Percentiles rank a stretch among this genome's conserved stretches.
Evolutionary conservation across 2,329 filamentous ascomycete genomes (phyloP).

Genomic region (Didymella keratinophila): DNA sequence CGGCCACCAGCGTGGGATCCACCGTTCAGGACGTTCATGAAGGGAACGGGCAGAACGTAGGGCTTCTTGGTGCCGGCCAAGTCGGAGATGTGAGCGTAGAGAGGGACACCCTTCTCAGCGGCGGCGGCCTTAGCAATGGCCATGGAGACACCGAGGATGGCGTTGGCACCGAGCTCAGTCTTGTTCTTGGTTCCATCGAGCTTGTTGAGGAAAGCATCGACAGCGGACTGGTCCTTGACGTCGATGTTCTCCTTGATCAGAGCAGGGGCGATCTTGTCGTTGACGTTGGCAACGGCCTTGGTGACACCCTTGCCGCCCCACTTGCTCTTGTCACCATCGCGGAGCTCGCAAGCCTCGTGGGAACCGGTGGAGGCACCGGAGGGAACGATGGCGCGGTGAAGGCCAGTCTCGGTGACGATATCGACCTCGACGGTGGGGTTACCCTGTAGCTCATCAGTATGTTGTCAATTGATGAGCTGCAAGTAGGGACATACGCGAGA

Average conservation of each 20-base stretch:
- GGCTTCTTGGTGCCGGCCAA: conserved; percentile 62
- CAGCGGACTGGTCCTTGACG: conserved; percentile 62
- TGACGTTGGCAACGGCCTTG: conserved; percentile 64
- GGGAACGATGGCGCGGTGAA: conserved; percentile 96
- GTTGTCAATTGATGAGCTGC: neutral
- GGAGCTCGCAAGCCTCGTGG: conserved; percentile 62
- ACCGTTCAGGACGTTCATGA: conserved; percentile 65
- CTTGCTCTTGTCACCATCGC: conserved; percentile 61
- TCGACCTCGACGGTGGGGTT: conserved; percentile 99
- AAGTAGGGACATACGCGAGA: conserved; percentile 66
- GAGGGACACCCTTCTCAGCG: conserved; percentile 62
- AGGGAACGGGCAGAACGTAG: conserved; percentile 65
- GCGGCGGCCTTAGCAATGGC: conserved; percentile 66
- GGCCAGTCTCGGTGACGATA: conserved; percentile 92
- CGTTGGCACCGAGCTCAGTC: conserved; percentile 66
- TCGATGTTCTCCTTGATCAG: conserved; percentile 63
- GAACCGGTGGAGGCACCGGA: conserved; percentile 87
- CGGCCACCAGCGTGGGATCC: conserved; percentile 97
- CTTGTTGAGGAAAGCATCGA: conserved; percentile 61
- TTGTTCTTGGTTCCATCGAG: conserved; percentile 68
- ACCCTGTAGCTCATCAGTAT: conserved; percentile 52
- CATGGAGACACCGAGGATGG: conserved; percentile 68
- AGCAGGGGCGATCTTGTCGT: conserved; percentile 62
- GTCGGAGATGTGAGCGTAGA: conserved; percentile 66
- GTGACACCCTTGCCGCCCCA: conserved; percentile 65